Conservation (phyloP, 1,284 basidiomycete genomes). For the Ceratobasidium sp. region DNA sequence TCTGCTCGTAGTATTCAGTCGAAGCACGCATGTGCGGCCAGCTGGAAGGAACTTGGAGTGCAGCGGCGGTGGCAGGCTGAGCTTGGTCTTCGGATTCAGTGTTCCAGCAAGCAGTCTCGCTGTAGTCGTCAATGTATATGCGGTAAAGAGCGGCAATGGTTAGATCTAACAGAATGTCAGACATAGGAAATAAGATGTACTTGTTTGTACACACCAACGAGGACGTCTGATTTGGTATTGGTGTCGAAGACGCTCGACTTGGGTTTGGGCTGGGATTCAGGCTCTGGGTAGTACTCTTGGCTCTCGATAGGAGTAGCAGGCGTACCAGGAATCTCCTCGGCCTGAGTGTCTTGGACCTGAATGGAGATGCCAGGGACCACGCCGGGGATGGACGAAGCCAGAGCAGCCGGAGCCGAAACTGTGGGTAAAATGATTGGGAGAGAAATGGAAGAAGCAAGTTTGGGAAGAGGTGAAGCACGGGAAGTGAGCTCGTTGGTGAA, state of each 20-base stretch:
- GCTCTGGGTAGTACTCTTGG: background rate
- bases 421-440: background rate
- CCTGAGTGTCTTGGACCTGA: background rate
- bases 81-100: background rate
- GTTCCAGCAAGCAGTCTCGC: background rate
- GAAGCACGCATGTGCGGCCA: background rate
- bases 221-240: slow-evolving; percentile 28
- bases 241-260: slow-evolving; percentile 17
- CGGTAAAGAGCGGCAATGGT: slow-evolving; percentile 20
- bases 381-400: background rate
- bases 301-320: slow-evolving; percentile 24
- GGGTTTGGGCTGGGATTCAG: slow-evolving; percentile 1
- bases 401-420: background rate
- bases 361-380: slow-evolving; percentile 15
- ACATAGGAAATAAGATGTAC: background rate
- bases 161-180: slow-evolving; percentile 28
- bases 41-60: background rate
- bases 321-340: slow-evolving; percentile 16
- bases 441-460: background rate
- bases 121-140: slow-evolving; percentile 33
- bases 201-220: slow-evolving; percentile 31
- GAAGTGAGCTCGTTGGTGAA: background rate
- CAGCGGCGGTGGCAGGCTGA: background rate
- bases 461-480: background rate
- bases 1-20: background rate